Conservation (phyloP, 2,329 filamentous ascomycete species). For the Orbilia oligospora region DNA sequence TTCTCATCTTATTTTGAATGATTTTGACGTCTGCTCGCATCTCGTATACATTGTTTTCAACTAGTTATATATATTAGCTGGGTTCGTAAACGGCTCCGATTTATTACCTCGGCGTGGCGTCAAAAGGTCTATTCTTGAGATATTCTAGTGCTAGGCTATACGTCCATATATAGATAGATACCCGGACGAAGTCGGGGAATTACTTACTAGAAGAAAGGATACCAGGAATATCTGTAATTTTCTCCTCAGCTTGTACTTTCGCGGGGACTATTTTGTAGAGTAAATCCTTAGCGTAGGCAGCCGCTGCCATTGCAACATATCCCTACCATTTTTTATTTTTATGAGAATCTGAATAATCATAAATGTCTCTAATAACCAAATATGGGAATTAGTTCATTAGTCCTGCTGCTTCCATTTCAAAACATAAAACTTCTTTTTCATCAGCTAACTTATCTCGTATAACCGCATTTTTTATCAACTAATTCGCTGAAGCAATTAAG, state of each 20-base stretch:
- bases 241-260: background rate
- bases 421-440: conserved; percentile 42
- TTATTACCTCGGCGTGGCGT: no score
- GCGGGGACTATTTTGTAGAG: background rate
- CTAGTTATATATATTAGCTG: background rate
- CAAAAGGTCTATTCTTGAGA: no score
- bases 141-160: no score
- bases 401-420: conserved; percentile 56
- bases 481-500: conserved; percentile 64
- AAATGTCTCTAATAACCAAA: conserved; percentile 64
- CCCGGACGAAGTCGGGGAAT: background rate
- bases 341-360: conserved; percentile 64
- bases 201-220: background rate
- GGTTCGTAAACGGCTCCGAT: background rate
- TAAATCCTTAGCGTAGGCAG: background rate
- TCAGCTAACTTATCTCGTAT: conserved; percentile 59
- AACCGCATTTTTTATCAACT: conserved; percentile 62
- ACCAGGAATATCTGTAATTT: background rate
- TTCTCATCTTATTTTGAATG: background rate
- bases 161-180: background rate
- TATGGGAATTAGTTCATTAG: conserved; percentile 63
- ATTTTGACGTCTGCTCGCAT: background rate
- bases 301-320: conserved; percentile 12
- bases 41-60: background rate
- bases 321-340: conserved; percentile 64